Conservation (phyloP, 768 basidiomycete species). For the Lentinus brumalis region DNA sequence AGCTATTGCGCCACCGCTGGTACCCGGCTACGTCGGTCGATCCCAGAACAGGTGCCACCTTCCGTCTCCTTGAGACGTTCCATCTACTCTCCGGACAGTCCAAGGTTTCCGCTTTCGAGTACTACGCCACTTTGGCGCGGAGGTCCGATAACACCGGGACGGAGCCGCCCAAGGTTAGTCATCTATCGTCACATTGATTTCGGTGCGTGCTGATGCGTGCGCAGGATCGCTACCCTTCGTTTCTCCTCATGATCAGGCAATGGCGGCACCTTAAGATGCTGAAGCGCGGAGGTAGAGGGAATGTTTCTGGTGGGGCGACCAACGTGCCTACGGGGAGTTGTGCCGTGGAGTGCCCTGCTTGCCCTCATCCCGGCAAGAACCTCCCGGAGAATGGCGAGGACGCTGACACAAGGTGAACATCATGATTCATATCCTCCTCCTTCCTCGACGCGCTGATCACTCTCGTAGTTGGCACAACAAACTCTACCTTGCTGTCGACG, state of each 20-base stretch:
- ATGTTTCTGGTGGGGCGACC: constrained; percentile 20
- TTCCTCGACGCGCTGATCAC: too few relatives aligned
- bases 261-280: constrained; percentile 24
- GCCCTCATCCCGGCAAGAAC: constrained; percentile 26
- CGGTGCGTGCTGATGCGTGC: too few relatives aligned
- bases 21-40: constrained; percentile 34
- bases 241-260: constrained; percentile 16
- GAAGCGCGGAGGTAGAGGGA: constrained; percentile 24
- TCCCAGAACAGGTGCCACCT: constrained; percentile 35
- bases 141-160: constrained; percentile 36
- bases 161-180: not conserved
- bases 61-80: constrained; percentile 32
- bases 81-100: constrained; percentile 36
- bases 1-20: constrained; percentile 34
- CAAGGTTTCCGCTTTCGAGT: constrained; percentile 36
- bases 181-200: too few relatives aligned
- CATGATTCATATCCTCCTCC: too few relatives aligned
- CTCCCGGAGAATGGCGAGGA: constrained; percentile 13
- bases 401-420: not conserved
- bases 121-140: constrained; percentile 29
- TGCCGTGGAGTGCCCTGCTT: constrained; percentile 27
- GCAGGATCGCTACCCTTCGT: constrained; percentile 23
- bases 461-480: constrained; percentile 22
- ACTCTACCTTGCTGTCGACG: constrained; percentile 29
- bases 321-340: constrained; percentile 14